Percentiles rank a stretch among this genome's conserved stretches.
phyloP scores from a whole-genome alignment of 2,329 filamentous ascomycete genomes.

The Cladophialophora yegresii region DNA sequence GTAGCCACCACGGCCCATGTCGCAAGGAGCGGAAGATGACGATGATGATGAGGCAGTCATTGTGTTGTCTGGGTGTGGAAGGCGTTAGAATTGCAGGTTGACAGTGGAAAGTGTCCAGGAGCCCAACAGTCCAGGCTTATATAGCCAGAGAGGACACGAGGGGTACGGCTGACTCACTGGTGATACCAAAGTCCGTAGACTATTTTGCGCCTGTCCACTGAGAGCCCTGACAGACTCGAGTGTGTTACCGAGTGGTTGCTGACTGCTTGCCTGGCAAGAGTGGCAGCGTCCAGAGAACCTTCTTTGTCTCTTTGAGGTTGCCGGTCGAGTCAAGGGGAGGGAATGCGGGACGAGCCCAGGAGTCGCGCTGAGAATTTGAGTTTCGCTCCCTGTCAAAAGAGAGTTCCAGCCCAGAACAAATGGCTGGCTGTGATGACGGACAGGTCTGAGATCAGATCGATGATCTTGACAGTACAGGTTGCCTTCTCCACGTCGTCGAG shows the following conservation, averaged over 20 bases:
- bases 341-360: slow-evolving; percentile 29
- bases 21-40: slow-evolving; percentile 37
- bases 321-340: slow-evolving; percentile 31
- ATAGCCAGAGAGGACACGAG: slow-evolving; percentile 22
- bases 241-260: slow-evolving; percentile 29
- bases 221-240: slow-evolving; percentile 4
- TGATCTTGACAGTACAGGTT: slow-evolving; percentile 28
- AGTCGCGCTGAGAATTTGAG: slow-evolving; percentile 34
- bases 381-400: slow-evolving; percentile 29
- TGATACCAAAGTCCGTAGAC: slow-evolving; percentile 20
- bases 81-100: slow-evolving; percentile 26
- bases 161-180: slow-evolving; percentile 27
- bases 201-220: slow-evolving; percentile 20
- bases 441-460: slow-evolving; percentile 20
- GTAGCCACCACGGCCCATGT: slow-evolving; percentile 56
- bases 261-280: slow-evolving; percentile 19
- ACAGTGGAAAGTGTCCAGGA: neutral
- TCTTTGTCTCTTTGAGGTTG: slow-evolving; percentile 5
- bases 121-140: slow-evolving; percentile 18
- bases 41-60: slow-evolving; percentile 35
- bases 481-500: slow-evolving; percentile 19
- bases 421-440: slow-evolving; percentile 23
- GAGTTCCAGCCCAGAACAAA: slow-evolving; percentile 17
- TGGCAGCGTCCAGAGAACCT: slow-evolving; percentile 23
- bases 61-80: slow-evolving; percentile 26